Evolutionary conservation across 768 basidiomycete species (phyloP).

Genomic region (Pisolithus albus): DNA sequence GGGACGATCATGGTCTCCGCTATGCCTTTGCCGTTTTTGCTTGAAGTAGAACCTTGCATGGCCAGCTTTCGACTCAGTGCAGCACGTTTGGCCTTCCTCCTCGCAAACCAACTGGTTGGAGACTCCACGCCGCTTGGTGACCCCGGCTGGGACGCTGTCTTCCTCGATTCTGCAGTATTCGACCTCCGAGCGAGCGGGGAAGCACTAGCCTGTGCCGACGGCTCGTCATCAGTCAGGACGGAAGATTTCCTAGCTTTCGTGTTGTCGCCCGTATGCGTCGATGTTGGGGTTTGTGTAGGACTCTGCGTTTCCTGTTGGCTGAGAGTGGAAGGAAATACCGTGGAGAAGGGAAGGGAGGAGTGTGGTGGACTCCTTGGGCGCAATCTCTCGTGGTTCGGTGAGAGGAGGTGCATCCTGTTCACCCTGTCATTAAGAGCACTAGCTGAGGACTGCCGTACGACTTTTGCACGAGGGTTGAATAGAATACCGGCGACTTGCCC

Average conservation of each 20-base stretch:
- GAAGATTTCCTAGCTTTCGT: slow-evolving; percentile 26
- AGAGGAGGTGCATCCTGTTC: slow-evolving; percentile 34
- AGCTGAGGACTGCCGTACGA: slow-evolving; percentile 22
- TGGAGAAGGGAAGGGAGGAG: slow-evolving; percentile 22
- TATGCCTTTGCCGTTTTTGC: slow-evolving; percentile 46
- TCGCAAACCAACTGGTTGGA: slow-evolving; percentile 17
- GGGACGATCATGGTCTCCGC: slow-evolving; percentile 76
- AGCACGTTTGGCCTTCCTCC: slow-evolving; percentile 28
- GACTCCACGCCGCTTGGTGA: slow-evolving; percentile 24
- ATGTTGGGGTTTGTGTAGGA: slow-evolving; percentile 12
- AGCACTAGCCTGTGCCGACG: slow-evolving; percentile 3
- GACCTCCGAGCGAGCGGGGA: slow-evolving; percentile 19
- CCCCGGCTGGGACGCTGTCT: slow-evolving; percentile 28
- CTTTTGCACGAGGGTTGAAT: slow-evolving; percentile 71
- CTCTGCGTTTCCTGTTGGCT: slow-evolving; percentile 21
- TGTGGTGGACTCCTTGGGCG: slow-evolving; percentile 20
- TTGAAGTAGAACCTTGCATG: slow-evolving; percentile 21
- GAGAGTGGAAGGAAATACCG: slow-evolving; percentile 16
- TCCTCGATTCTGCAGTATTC: slow-evolving; percentile 24
- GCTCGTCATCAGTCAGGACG: slow-evolving; percentile 22
- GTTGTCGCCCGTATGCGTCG: slow-evolving; percentile 10
- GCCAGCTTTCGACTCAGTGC: slow-evolving; percentile 22
- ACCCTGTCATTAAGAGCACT: slow-evolving; percentile 29
- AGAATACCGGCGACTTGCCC: slow-evolving; percentile 94
- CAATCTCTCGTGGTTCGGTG: slow-evolving; percentile 22